A percentile compares a stretch with the other conserved stretches of the same genome.
These are phyloP conservation scores for Kwoniella botswanensis DNA, from an alignment of 768 basidiomycete species.

Conservation along the genomic window DNA sequence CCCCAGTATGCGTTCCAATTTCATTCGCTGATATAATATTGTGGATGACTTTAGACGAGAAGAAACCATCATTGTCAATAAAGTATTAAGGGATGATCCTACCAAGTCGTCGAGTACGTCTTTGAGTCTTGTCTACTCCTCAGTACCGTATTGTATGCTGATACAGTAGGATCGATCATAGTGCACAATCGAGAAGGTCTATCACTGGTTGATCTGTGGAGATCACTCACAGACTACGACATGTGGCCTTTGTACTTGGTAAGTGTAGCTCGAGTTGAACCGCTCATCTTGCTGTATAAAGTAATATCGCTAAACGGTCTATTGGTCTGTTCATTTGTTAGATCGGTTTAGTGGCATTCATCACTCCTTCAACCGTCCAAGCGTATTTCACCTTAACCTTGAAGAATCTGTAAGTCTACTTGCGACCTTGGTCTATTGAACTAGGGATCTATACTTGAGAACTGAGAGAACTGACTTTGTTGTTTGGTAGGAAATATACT, in stretches of 20 bases:
- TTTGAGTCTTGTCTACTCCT: not conserved
- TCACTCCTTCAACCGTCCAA: conserved; percentile 68
- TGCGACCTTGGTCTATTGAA: no score
- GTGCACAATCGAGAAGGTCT: conserved; percentile 76
- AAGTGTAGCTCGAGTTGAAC: not conserved
- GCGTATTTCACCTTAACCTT: conserved; percentile 71
- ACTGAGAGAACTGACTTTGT: no score
- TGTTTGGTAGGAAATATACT: conserved; percentile 62
- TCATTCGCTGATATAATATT: not conserved
- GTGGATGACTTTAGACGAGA: conserved; percentile 59
- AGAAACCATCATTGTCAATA: conserved; percentile 70
- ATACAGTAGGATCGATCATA: not conserved
- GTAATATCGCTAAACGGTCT: no score
- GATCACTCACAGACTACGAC: conserved; percentile 66
- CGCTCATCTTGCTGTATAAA: no score
- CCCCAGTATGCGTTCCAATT: no score
- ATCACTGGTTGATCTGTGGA: conserved; percentile 62
- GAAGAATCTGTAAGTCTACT: conserved; percentile 60
- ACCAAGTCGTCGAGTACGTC: conserved; percentile 61
- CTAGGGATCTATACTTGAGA: no score
- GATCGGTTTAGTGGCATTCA: conserved; percentile 54
- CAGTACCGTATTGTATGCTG: not conserved
- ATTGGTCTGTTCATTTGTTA: not conserved
- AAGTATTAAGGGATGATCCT: conserved; percentile 71
- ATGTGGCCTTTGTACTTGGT: conserved; percentile 70